Evolutionary conservation across 495 filamentous ascomycete genomes (phyloP).

Genomic region (Poronia punctata): DNA sequence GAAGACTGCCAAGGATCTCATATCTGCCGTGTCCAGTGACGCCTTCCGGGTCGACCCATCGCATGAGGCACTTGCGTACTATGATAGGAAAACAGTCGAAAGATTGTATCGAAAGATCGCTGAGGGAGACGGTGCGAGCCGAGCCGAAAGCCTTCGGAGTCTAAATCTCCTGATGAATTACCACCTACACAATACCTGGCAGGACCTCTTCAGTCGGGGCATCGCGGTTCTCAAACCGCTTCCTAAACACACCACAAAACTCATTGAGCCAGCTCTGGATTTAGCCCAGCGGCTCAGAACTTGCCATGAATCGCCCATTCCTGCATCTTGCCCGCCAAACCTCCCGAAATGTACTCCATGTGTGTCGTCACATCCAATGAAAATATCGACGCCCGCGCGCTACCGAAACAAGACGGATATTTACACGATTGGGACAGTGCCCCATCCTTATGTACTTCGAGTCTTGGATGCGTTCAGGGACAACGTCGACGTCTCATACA

Average conservation of each 20-base stretch:
- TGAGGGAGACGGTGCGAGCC: constrained; percentile 49
- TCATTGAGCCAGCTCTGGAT: constrained; percentile 60
- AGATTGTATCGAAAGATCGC: constrained; percentile 58
- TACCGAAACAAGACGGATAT: constrained; percentile 55
- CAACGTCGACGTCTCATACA: constrained; percentile 54
- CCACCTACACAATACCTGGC: constrained; percentile 82
- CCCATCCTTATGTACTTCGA: constrained; percentile 80
- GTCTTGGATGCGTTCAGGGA: constrained; percentile 46
- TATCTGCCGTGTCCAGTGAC: constrained; percentile 49
- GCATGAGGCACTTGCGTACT: constrained; percentile 68
- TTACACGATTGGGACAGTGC: constrained; percentile 80
- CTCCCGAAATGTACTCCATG: constrained; percentile 65
- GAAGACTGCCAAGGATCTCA: constrained; percentile 49
- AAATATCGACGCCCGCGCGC: constrained; percentile 49
- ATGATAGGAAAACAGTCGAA: constrained; percentile 55
- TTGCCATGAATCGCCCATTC: constrained; percentile 65
- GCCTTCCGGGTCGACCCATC: constrained; percentile 57
- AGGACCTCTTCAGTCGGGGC: constrained; percentile 64
- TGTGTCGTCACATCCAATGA: constrained; percentile 46
- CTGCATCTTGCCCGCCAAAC: constrained; percentile 83
- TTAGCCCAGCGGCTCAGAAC: constrained; percentile 65
- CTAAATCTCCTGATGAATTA: constrained; percentile 73
- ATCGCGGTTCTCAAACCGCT: constrained; percentile 76
- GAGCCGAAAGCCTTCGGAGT: constrained; percentile 49
- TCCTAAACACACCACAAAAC: constrained; percentile 60